These are phyloP conservation scores for Mortierella sp. DNA, from an alignment of 371 early-diverging fungal species.

Conservation along the genomic window DNA sequence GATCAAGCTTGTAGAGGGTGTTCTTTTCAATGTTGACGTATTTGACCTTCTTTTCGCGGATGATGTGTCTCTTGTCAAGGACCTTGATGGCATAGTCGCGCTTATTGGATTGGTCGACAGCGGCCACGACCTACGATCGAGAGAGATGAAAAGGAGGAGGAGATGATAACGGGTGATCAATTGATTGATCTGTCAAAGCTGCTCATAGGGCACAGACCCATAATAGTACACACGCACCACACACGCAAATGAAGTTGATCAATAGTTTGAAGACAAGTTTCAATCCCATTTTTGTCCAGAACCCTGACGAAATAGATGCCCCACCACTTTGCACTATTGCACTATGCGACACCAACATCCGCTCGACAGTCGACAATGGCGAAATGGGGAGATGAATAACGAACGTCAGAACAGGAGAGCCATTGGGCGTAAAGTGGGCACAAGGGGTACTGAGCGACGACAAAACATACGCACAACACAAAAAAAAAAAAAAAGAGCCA, in stretches of 20 bases:
- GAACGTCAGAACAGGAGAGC: constrained; percentile 15
- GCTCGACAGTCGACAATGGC: not conserved
- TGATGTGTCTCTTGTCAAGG: constrained; percentile 93
- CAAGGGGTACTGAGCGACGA: not conserved
- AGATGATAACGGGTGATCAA: not conserved
- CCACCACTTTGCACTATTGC: no score
- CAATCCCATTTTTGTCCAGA: no score
- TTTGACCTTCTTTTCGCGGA: constrained; percentile 93
- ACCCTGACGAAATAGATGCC: no score
- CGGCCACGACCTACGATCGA: constrained; percentile 73
- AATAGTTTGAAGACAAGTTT: no score
- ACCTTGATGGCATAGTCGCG: constrained; percentile 92
- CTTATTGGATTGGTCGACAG: constrained; percentile 72
- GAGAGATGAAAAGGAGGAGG: constrained; percentile 1
- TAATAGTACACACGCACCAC: no score
- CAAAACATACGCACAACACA: not conserved
- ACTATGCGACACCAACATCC: no score
- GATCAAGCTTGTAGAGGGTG: constrained; percentile 84
- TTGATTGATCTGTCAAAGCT: not conserved
- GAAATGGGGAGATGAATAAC: not conserved
- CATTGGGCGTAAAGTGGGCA: constrained; percentile 32
- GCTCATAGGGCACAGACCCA: not conserved
- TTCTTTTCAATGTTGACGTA: constrained; percentile 95
- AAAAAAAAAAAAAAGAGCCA: constrained; percentile 8
- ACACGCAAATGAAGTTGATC: constrained; percentile 2